Conservation (phyloP, 176 grass and related monocot species). For the Puya raimondii region DNA sequence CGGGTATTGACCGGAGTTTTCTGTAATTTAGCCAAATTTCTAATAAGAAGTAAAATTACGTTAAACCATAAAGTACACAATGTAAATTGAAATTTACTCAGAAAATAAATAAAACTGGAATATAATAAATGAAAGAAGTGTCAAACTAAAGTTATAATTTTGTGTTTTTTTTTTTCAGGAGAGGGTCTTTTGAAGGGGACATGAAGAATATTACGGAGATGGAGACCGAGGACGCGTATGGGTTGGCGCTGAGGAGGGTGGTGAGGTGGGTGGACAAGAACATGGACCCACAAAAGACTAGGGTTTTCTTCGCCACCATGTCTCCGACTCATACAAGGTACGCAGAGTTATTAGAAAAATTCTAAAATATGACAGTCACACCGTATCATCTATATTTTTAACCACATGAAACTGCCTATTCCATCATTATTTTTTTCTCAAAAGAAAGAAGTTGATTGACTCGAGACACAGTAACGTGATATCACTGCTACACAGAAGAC, state of each 20-base stretch:
- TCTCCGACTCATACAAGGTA: conserved; percentile 43
- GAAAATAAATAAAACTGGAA: too few relatives aligned
- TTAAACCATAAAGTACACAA: too few relatives aligned
- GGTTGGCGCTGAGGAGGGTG: conserved; percentile 40
- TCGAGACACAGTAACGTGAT: too few relatives aligned
- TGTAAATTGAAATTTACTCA: too few relatives aligned
- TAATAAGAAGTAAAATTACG: too few relatives aligned
- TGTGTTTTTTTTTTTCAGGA: conserved; percentile 8
- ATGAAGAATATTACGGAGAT: conserved; percentile 54
- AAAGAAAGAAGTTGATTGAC: too few relatives aligned
- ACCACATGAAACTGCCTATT: too few relatives aligned
- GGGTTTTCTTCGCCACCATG: conserved; percentile 61
- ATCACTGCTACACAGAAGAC: too few relatives aligned
- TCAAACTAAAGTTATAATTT: not conserved
- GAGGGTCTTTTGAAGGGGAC: conserved; percentile 36
- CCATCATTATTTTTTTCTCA: too few relatives aligned
- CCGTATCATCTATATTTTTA: not conserved
- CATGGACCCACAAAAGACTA: conserved; percentile 37
- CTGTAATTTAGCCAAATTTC: too few relatives aligned
- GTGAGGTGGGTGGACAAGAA: conserved; percentile 40
- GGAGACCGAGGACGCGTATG: conserved; percentile 31
- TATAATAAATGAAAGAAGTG: too few relatives aligned
- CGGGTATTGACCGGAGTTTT: too few relatives aligned
- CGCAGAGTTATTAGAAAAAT: not conserved
- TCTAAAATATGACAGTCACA: not conserved